A percentile compares a stretch with the other conserved stretches of the same genome.
Evolutionary conservation across 139 green algal genomes (phyloP).

Genomic region (Limnomonas spitsbergensis): DNA sequence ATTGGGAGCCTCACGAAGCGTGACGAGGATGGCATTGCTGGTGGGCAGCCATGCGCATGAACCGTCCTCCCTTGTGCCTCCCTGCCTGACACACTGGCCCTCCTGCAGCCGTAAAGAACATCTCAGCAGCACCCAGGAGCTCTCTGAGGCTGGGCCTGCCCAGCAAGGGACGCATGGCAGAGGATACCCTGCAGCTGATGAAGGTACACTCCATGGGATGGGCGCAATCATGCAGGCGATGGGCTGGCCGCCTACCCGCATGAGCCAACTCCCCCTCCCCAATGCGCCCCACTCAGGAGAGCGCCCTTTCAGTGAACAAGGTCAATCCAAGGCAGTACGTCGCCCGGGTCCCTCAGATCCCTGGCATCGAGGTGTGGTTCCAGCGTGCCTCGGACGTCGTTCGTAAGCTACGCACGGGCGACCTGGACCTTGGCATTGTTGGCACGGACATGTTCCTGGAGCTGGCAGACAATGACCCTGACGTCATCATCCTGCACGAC

Average conservation of each 20-base stretch:
- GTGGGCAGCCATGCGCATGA: neutral
- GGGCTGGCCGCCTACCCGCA: no score
- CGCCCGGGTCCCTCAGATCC: constrained; percentile 85
- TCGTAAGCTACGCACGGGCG: constrained; percentile 82
- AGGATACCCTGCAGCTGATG: constrained; percentile 92
- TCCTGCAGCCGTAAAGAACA: constrained; percentile 22
- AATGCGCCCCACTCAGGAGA: no score
- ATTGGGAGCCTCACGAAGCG: neutral
- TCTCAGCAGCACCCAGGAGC: constrained; percentile 31
- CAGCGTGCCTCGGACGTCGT: constrained; percentile 94
- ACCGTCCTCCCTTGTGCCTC: neutral
- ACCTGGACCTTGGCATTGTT: constrained; percentile 97
- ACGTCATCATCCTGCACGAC: constrained; percentile 91
- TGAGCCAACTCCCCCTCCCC: no score
- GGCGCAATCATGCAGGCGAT: no score
- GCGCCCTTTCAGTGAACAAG: constrained; percentile 91
- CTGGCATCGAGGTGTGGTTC: constrained; percentile 96
- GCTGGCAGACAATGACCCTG: constrained; percentile 61
- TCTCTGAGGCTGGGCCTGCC: constrained; percentile 83
- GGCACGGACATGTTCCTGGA: constrained; percentile 95
- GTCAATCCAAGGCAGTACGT: constrained; percentile 97
- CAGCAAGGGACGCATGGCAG: constrained; percentile 96
- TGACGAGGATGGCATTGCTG: neutral
- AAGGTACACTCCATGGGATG: constrained; percentile 43
- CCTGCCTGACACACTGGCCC: neutral